These are phyloP conservation scores for Stemphylium lycopersici DNA, from an alignment of 2,329 filamentous ascomycete genomes.

Conservation along the genomic window DNA sequence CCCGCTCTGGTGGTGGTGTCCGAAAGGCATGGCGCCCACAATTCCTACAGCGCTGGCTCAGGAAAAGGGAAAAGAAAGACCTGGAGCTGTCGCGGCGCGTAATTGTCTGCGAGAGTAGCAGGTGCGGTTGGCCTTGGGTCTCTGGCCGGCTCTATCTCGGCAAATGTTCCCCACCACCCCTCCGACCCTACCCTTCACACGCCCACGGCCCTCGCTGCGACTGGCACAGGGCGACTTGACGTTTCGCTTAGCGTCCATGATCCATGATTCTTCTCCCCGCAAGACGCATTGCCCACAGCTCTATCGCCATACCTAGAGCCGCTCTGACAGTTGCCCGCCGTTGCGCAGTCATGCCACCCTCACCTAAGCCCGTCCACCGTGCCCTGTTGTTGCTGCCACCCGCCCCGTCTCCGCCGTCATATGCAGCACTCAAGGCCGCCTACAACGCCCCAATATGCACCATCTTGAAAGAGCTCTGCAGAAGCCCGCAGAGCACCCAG, in stretches of 20 bases:
- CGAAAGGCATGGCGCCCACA: constrained; percentile 47
- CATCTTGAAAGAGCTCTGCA: constrained; percentile 51
- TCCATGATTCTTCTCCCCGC: constrained; percentile 11
- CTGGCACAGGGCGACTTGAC: not conserved
- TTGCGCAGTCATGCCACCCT: constrained; percentile 37
- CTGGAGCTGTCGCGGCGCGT: constrained; percentile 17
- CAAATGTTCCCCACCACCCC: constrained; percentile 17
- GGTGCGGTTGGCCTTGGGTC: constrained; percentile 11
- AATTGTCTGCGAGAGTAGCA: constrained; percentile 4
- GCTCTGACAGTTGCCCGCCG: constrained; percentile 17
- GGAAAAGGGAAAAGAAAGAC: constrained; percentile 1
- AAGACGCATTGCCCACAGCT: constrained; percentile 1
- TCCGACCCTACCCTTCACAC: constrained; percentile 10
- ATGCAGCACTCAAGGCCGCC: constrained; percentile 50
- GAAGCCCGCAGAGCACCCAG: constrained; percentile 36
- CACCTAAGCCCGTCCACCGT: constrained; percentile 24
- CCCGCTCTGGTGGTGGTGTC: constrained; percentile 42
- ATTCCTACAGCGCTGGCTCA: constrained; percentile 12
- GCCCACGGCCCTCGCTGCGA: not conserved
- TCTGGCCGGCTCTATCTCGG: constrained; percentile 18
- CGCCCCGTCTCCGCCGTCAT: constrained; percentile 48
- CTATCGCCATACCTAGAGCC: not conserved
- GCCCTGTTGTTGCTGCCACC: constrained; percentile 55
- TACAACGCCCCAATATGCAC: constrained; percentile 52
- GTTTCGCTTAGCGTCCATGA: not conserved